Conservation (phyloP, 495 filamentous ascomycete species). For the Penicillium steckii region DNA sequence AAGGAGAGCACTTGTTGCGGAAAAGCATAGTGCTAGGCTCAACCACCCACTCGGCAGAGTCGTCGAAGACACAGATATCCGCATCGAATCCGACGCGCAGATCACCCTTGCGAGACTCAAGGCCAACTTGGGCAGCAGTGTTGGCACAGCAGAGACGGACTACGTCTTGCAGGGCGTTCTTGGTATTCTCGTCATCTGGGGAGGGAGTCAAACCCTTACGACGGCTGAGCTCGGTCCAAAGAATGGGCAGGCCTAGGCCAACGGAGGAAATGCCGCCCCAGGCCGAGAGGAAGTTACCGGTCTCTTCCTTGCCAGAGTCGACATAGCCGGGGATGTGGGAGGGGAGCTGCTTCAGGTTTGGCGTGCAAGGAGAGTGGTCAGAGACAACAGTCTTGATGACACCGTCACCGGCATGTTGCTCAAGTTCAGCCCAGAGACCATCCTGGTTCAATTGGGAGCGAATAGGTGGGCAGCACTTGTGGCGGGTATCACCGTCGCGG, state of each 20-base stretch:
- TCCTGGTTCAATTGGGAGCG: conserved; percentile 82
- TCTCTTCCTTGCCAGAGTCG: conserved; percentile 29
- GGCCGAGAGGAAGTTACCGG: conserved; percentile 85
- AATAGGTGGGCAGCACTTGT: conserved; percentile 98
- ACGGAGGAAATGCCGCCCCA: conserved; percentile 97
- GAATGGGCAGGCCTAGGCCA: conserved; percentile 84
- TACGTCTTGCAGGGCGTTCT: conserved; percentile 64
- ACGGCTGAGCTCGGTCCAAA: conserved; percentile 78
- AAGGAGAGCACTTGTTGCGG: conserved; percentile 92
- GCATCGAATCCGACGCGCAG: conserved; percentile 84
- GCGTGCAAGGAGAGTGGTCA: conserved; percentile 95
- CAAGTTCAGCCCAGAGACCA: conserved; percentile 80
- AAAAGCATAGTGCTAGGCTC: conserved; percentile 74
- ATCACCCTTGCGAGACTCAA: conserved; percentile 80
- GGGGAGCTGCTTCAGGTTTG: conserved; percentile 87
- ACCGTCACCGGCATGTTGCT: conserved; percentile 58
- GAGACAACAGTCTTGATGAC: conserved; percentile 95
- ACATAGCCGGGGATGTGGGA: conserved; percentile 52
- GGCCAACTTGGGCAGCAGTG: conserved; percentile 87
- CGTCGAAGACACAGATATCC: conserved; percentile 91
- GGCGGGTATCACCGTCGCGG: conserved; percentile 83
- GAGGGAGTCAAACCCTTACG: conserved; percentile 41
- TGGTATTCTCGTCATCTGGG: conserved; percentile 40
- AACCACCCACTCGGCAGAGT: conserved; percentile 73
- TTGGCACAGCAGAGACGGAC: conserved; percentile 82